Conservation (phyloP, 345 rosid species). For the Gossypioides kirkii region DNA sequence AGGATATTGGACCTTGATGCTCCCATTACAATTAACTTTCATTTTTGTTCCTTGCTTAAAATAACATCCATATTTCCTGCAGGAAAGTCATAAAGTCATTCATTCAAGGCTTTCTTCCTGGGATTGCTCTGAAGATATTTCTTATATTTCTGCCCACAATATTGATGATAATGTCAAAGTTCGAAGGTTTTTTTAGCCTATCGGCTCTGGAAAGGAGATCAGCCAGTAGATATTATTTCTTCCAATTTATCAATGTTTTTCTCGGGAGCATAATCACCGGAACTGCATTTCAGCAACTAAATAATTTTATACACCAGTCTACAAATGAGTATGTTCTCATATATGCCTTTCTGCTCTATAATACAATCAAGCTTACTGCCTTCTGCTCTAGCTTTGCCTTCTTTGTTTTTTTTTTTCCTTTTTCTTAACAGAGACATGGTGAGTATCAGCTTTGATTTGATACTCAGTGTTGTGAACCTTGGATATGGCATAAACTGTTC, state of each 20-base stretch:
- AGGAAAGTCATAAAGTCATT: conserved; percentile 74
- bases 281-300: conserved; percentile 87
- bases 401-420: neutral
- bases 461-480: neutral
- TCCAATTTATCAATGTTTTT: conserved; percentile 86
- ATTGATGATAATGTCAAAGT: conserved; percentile 90
- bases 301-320: conserved; percentile 76
- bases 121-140: conserved; percentile 86
- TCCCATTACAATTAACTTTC: neutral
- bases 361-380: neutral
- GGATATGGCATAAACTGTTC: neutral
- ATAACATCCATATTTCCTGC: conserved; percentile 21
- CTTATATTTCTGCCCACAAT: conserved; percentile 76
- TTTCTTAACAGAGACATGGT: neutral
- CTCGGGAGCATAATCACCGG: conserved; percentile 91
- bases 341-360: neutral
- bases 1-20: too few relatives aligned
- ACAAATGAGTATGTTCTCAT: conserved; percentile 69
- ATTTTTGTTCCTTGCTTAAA: neutral
- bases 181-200: conserved; percentile 73
- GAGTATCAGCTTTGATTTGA: neutral
- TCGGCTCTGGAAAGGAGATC: conserved; percentile 82
- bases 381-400: neutral
- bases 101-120: conserved; percentile 95
- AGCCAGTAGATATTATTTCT: conserved; percentile 68